Conservation (phyloP, 2,329 filamentous ascomycete species). For the Berkeleyomyces rouxiae region DNA sequence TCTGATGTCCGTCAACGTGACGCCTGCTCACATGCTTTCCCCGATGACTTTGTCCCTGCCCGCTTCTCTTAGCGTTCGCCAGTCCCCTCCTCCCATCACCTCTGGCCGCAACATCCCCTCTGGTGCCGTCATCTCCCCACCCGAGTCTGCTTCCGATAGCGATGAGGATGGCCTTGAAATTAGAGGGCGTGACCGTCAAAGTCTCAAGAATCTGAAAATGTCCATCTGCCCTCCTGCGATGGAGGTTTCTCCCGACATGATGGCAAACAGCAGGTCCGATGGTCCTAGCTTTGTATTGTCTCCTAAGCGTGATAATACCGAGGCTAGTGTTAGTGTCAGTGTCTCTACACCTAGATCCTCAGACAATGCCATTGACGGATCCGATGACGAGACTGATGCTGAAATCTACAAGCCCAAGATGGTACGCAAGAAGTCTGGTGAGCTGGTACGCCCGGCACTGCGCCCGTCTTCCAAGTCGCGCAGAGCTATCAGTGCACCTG, state of each 20-base stretch:
- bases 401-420: conserved; percentile 63
- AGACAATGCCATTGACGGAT: conserved; percentile 33
- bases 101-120: conserved; percentile 57
- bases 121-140: conserved; percentile 78
- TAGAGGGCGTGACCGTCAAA: conserved; percentile 33
- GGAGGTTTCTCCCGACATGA: conserved; percentile 16
- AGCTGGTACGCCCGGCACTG: conserved; percentile 83
- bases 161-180: conserved; percentile 45
- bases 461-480: conserved; percentile 50
- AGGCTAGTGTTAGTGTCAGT: conserved; percentile 33
- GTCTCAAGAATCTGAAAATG: conserved; percentile 55
- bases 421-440: conserved; percentile 95
- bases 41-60: conserved; percentile 20
- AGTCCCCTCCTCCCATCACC: conserved; percentile 69
- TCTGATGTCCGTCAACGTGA: conserved; percentile 9
- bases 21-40: conserved; percentile 7
- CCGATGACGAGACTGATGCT: conserved; percentile 48
- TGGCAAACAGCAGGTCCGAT: conserved; percentile 26
- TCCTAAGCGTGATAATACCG: conserved; percentile 39
- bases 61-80: conserved; percentile 48
- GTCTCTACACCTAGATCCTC: conserved; percentile 25
- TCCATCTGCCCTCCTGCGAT: conserved; percentile 45
- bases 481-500: conserved; percentile 89
- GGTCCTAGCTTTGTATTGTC: conserved; percentile 17
- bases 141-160: conserved; percentile 56